These are phyloP conservation scores for Phaeosphaeria sp. DNA, from an alignment of 2,329 filamentous ascomycete genomes.

Conservation along the genomic window DNA sequence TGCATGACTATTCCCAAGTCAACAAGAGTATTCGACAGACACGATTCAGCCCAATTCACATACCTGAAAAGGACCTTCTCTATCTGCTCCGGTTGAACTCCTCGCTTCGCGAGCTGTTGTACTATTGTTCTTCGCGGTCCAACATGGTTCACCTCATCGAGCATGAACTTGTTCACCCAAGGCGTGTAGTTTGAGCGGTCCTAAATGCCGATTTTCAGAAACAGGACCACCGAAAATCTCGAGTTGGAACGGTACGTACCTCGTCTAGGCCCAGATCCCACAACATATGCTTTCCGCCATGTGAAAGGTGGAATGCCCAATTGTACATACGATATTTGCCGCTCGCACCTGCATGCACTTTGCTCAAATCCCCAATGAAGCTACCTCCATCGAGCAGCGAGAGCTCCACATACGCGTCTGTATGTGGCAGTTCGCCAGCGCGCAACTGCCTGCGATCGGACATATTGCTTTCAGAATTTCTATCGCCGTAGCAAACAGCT, in stretches of 20 bases:
- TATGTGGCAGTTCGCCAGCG: slow-evolving; percentile 13
- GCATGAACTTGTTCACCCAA: slow-evolving; percentile 42
- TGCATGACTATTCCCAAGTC: slow-evolving; percentile 30
- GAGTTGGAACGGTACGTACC: slow-evolving; percentile 22
- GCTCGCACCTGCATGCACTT: slow-evolving; percentile 35
- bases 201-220: slow-evolving; percentile 14
- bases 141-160: slow-evolving; percentile 33
- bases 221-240: not conserved
- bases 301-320: slow-evolving; percentile 42
- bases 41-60: not conserved
- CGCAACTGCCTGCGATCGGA: not conserved
- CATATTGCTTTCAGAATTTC: not conserved
- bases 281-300: slow-evolving; percentile 32
- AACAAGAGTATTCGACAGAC: not conserved
- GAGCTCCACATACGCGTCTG: slow-evolving; percentile 29
- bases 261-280: slow-evolving; percentile 44
- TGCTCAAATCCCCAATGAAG: slow-evolving; percentile 35
- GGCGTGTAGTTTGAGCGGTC: slow-evolving; percentile 41
- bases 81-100: slow-evolving; percentile 25
- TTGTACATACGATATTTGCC: slow-evolving; percentile 45
- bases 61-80: slow-evolving; percentile 43
- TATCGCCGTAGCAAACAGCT: not conserved
- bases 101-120: slow-evolving; percentile 32
- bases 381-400: slow-evolving; percentile 43
- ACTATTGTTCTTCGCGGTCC: slow-evolving; percentile 37